Base-by-base conservation (phyloP, 306 rosid species). In the Lathyrus sativus region DNA sequence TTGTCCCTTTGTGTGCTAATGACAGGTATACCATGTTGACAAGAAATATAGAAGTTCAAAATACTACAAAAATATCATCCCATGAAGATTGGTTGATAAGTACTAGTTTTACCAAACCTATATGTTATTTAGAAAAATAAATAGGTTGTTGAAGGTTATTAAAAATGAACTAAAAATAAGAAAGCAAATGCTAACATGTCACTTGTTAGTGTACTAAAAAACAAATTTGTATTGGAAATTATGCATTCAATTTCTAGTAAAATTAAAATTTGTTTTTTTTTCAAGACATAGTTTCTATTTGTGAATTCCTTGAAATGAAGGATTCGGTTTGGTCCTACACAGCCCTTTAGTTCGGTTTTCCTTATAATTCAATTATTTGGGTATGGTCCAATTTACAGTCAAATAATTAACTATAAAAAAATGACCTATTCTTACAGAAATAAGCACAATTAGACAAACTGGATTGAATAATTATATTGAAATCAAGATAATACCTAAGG, bases 1-100 rank as follows among this genome's bases (percentile, higher is more conserved):
- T 28, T 64, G 58, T 57, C 18, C 14, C 18, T 33, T 41, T 11
- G 29, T 9, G 5, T 17, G 37, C 18, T 41, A 41, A 41, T 33
- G 35, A 11, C 11, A 11, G 13, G 50, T 41, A 19, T 41, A 62
- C 65, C 46, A 11, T 60, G 43, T 15, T 35, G 24, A 22, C 37
- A 62, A 62, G 35, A 41, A 41, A 41, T 62, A 14, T 59, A 58
- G 26, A 35, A 59, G 44, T 58, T 3, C 63, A 58, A n/a, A 35
- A 15, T 13, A 9, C 45, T 39, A 43, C 45, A 35, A 4, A 58
- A 31, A n/a, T 58, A 17, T 17, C 4, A 11, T 61, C 46, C 31
- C 46, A 38, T 2, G 13, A 9, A n/a, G 2, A 58, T 58, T 58
- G 64, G 64, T 31, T 58, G 44, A 3, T 33, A 58, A 58, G 64